Conservation (phyloP, 768 basidiomycete species). For the Lactarius sanguifluus region DNA sequence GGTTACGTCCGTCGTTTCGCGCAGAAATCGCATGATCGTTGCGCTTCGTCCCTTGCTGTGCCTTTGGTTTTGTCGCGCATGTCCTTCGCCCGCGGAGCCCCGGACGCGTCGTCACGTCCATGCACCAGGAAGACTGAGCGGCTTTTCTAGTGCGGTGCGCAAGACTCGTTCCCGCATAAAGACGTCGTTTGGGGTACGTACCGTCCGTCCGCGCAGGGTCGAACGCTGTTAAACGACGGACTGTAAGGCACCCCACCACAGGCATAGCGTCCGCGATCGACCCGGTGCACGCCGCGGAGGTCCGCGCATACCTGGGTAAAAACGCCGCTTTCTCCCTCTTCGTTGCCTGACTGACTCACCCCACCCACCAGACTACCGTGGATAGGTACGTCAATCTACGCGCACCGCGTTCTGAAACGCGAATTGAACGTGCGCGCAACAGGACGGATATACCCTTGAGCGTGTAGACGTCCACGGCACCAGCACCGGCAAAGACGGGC, state of each 20-base stretch:
- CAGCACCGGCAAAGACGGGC: slow-evolving; percentile 10
- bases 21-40: slow-evolving; percentile 90
- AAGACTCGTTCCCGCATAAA: slow-evolving; percentile 71
- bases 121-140: slow-evolving; percentile 89
- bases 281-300: slow-evolving; percentile 67
- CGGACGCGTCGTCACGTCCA: slow-evolving; percentile 85
- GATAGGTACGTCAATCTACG: slow-evolving; percentile 54
- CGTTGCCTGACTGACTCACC: too few species aligned
- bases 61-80: neutral
- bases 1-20: slow-evolving; percentile 90
- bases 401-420: neutral
- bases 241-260: slow-evolving; percentile 31
- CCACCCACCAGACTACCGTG: slow-evolving; percentile 59
- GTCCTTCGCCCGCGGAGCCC: slow-evolving; percentile 51
- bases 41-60: slow-evolving; percentile 5
- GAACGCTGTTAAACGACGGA: too few species aligned
- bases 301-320: slow-evolving; percentile 78
- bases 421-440: neutral
- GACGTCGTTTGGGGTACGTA: slow-evolving; percentile 82
- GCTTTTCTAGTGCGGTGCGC: slow-evolving; percentile 64
- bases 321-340: neutral
- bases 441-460: slow-evolving; percentile 92
- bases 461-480: slow-evolving; percentile 67
- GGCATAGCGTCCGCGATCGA: slow-evolving; percentile 89
- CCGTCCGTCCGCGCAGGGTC: too few species aligned